Percentiles rank a stretch among this genome's conserved stretches.
These are phyloP conservation scores for Capsicum baccatum DNA, from an alignment of 257 asterid species.

Conservation along the genomic window DNA sequence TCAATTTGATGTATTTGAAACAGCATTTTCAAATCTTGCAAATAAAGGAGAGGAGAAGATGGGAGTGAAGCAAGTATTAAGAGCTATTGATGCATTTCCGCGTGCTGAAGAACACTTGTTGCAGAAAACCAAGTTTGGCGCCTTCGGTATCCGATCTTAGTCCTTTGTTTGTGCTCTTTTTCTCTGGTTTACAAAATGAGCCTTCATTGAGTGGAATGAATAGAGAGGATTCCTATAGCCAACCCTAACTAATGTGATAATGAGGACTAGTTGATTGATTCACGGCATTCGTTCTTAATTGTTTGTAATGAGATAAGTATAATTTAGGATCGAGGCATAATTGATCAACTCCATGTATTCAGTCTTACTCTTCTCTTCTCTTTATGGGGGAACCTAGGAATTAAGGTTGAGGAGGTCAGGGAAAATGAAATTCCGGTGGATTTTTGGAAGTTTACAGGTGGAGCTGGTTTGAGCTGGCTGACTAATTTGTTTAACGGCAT, in stretches of 20 bases:
- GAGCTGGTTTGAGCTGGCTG: too few species aligned
- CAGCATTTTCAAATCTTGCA: slow-evolving; percentile 14
- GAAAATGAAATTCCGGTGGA: too few species aligned
- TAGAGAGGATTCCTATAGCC: not conserved
- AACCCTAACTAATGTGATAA: not conserved
- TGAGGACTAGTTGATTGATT: not conserved
- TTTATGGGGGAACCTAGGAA: not conserved
- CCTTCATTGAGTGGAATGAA: not conserved
- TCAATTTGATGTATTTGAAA: not conserved
- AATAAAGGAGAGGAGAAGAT: slow-evolving; percentile 36
- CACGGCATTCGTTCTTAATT: not conserved
- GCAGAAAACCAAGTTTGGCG: slow-evolving; percentile 92
- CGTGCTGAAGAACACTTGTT: slow-evolving; percentile 94
- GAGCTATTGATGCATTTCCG: slow-evolving; percentile 88
- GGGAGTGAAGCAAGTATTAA: slow-evolving; percentile 84
- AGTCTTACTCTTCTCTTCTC: not conserved
- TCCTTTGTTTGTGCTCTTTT: not conserved
- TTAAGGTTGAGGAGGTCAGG: not conserved
- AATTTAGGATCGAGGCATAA: not conserved
- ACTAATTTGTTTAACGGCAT: too few species aligned
- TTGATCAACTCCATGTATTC: not conserved
- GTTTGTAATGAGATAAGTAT: not conserved
- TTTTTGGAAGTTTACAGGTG: too few species aligned
- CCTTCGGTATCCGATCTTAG: slow-evolving; percentile 59
- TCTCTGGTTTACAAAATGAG: not conserved